Evolutionary conservation across 2,329 filamentous ascomycete species (phyloP).

Genomic region (Nothophoma quercina): DNA sequence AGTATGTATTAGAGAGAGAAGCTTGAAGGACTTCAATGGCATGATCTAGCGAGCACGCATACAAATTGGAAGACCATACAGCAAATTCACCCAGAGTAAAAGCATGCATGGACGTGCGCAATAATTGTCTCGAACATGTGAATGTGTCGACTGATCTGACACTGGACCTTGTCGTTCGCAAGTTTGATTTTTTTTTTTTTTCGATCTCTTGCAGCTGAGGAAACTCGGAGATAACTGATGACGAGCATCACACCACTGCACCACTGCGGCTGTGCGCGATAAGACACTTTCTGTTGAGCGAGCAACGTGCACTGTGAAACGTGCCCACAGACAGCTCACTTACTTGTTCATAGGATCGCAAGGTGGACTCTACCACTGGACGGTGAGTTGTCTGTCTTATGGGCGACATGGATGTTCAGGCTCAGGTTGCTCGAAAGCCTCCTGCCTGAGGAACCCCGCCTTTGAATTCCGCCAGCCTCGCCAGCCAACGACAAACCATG

Average conservation of each 20-base stretch:
- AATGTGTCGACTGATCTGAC: not conserved
- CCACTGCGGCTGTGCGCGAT: constrained; percentile 6
- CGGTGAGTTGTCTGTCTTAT: not conserved
- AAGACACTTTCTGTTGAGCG: constrained; percentile 9
- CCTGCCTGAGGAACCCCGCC: not conserved
- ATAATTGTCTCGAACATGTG: not conserved
- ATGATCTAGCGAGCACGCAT: not conserved
- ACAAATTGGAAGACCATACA: not conserved
- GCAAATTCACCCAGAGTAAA: not conserved
- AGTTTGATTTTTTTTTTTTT: too few species aligned
- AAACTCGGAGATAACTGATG: constrained; percentile 17
- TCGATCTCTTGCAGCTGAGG: not conserved
- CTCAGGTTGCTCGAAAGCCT: too few species aligned
- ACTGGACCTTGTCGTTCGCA: not conserved
- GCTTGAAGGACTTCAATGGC: not conserved
- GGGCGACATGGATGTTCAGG: not conserved
- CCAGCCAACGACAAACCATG: not conserved
- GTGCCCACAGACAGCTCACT: not conserved
- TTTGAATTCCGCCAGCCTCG: not conserved
- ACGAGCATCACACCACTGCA: constrained; percentile 23
- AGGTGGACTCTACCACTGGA: not conserved
- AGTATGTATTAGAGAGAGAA: too few species aligned
- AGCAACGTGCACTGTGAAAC: not conserved
- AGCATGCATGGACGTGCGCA: not conserved
- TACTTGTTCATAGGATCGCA: not conserved